Evolutionary conservation across 495 filamentous ascomycete genomes (phyloP).

Genomic region (Neurospora intermedia): DNA sequence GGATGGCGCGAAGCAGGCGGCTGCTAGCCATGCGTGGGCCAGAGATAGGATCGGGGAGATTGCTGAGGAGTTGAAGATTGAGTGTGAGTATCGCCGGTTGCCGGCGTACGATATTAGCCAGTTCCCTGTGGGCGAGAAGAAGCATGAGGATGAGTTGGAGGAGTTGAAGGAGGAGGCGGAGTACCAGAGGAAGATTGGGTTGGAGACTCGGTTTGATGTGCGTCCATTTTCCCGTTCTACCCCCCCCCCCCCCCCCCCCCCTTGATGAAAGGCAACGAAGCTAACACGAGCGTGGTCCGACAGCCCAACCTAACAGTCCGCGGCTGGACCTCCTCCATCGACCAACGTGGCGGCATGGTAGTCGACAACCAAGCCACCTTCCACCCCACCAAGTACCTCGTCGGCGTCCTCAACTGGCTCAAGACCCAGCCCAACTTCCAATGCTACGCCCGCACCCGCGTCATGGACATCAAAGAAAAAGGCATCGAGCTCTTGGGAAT

Average conservation of each 20-base stretch:
- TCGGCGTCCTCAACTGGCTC: slow-evolving; percentile 41
- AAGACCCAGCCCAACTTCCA: slow-evolving; percentile 39
- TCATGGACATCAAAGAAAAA: slow-evolving; percentile 37
- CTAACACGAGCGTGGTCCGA: too few species aligned
- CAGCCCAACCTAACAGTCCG: slow-evolving; percentile 19
- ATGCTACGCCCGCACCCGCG: slow-evolving; percentile 42
- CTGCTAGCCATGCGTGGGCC: slow-evolving; percentile 46
- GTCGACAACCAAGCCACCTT: slow-evolving; percentile 44
- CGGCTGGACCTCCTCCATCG: slow-evolving; percentile 37
- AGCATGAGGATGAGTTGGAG: slow-evolving; percentile 30
- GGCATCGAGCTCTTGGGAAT: slow-evolving; percentile 25
- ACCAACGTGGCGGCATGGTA: slow-evolving; percentile 40
- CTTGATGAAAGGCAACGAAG: too few species aligned
- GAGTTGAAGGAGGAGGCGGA: slow-evolving; percentile 31
- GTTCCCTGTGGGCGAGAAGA: slow-evolving; percentile 19
- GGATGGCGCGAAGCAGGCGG: slow-evolving; percentile 35
- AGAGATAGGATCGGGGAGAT: slow-evolving; percentile 40
- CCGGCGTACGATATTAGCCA: slow-evolving; percentile 35
- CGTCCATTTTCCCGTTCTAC: background rate
- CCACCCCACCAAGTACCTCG: slow-evolving; percentile 46
- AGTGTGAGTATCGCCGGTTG: slow-evolving; percentile 45
- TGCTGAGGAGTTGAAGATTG: slow-evolving; percentile 33
- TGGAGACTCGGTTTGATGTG: slow-evolving; percentile 30
- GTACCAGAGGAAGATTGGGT: slow-evolving; percentile 29
- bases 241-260: too few species aligned